Percentiles rank a stretch among this genome's conserved stretches.
These are phyloP conservation scores for Aureobasidium uvarum DNA, from an alignment of 2,329 filamentous ascomycete species.

Conservation along the genomic window DNA sequence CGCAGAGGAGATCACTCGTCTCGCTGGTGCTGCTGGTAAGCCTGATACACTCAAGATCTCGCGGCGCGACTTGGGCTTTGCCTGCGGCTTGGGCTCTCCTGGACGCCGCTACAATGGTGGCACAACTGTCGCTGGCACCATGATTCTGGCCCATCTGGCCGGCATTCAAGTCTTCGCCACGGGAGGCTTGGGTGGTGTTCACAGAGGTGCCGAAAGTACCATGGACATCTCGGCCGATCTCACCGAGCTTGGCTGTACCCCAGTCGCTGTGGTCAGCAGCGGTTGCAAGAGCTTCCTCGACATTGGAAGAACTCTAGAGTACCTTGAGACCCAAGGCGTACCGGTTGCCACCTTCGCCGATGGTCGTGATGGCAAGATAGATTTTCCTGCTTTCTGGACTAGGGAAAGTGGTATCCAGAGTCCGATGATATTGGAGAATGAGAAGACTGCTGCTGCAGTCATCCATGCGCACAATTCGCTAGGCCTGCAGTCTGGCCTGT, in stretches of 20 bases:
- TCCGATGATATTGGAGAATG: constrained; percentile 69
- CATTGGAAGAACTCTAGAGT: constrained; percentile 83
- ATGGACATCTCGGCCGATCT: constrained; percentile 96
- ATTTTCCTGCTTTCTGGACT: constrained; percentile 92
- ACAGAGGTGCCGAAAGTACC: constrained; percentile 78
- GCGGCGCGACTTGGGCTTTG: constrained; percentile 78
- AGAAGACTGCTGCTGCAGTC: constrained; percentile 84
- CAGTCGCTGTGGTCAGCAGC: constrained; percentile 82
- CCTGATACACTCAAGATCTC: constrained; percentile 77
- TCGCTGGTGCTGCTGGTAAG: constrained; percentile 58
- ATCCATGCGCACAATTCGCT: constrained; percentile 74
- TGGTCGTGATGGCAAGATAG: constrained; percentile 66
- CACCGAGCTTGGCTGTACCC: constrained; percentile 85
- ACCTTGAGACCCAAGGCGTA: constrained; percentile 70
- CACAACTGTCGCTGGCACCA: constrained; percentile 90
- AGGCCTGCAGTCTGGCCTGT: constrained; percentile 71
- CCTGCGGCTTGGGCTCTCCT: constrained; percentile 68
- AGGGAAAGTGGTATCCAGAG: constrained; percentile 80
- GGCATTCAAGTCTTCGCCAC: constrained; percentile 94
- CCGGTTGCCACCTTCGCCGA: constrained; percentile 88
- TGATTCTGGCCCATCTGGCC: constrained; percentile 80
- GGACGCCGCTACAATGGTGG: constrained; percentile 76
- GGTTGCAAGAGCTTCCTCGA: constrained; percentile 97
- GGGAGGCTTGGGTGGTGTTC: constrained; percentile 90
- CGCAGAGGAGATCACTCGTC: constrained; percentile 67